Conservation (phyloP, 495 filamentous ascomycete species). For the Penicillium parvum region DNA sequence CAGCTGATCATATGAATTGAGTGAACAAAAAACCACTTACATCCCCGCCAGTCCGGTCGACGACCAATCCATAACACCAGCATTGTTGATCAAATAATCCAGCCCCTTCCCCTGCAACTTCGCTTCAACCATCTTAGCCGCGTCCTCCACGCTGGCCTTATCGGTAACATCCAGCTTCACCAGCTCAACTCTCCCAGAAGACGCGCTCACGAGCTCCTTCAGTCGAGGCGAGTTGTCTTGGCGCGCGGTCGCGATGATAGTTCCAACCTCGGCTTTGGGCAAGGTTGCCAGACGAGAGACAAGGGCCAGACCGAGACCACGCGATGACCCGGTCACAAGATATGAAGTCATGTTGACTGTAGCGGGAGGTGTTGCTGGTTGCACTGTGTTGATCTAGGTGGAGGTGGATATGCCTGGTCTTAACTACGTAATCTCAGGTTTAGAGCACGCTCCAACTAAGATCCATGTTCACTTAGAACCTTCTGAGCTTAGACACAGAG, state of each 20-base stretch:
- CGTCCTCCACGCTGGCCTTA: conserved; percentile 37
- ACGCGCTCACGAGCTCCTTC: conserved; percentile 13
- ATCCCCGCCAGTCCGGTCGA: conserved; percentile 27
- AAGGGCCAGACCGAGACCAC: conserved; percentile 53
- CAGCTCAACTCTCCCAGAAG: conserved; percentile 36
- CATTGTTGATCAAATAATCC: conserved; percentile 53
- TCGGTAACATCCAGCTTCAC: conserved; percentile 44
- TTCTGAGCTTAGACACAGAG: too few relatives aligned
- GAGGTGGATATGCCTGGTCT: background rate
- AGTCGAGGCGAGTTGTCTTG: conserved; percentile 25
- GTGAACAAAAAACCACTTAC: too few relatives aligned
- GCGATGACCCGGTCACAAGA: conserved; percentile 40
- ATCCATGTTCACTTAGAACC: too few relatives aligned
- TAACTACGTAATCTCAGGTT: conserved; percentile 1
- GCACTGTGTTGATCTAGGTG: background rate
- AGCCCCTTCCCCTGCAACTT: conserved; percentile 39
- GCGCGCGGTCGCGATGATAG: conserved; percentile 37
- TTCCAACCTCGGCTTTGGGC: conserved; percentile 27
- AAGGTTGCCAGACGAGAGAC: conserved; percentile 27
- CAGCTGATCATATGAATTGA: background rate
- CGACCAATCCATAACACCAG: conserved; percentile 27
- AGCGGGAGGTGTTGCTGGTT: background rate
- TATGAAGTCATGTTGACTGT: conserved; percentile 23
- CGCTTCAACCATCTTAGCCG: conserved; percentile 30
- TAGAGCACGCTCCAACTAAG: too few relatives aligned